Evolutionary conservation across 202 grass and related monocot genomes (phyloP), one percentile per base, ranked within the genome.

Genomic region (Saccharum hybrid): DNA sequence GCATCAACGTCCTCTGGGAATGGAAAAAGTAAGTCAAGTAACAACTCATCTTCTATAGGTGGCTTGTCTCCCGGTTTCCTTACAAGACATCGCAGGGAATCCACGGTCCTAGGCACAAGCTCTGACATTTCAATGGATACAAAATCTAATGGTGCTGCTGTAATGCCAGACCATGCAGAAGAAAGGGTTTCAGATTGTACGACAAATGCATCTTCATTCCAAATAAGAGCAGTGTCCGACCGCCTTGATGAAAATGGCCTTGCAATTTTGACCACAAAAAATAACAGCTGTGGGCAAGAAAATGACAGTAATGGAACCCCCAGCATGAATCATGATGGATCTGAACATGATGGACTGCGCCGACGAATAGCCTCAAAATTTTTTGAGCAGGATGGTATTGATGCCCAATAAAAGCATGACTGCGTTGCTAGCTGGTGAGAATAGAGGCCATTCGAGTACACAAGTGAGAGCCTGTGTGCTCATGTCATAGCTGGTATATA

Each of bases 301-400:
- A 89, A 70, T 84, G 72, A 19, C n/a, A 48, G 49, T 43, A 63
- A 83, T 75, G 75, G 71, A 66, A 56, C 15, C 38, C 45, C 63
- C 10, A 23, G 56, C 41, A 23, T 79, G 75, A 82, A 70, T 19
- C 21, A 11, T 61, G 57, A 26, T 26, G 26, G 71, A 61, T 80
- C 81, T 77, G 75, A 82, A 41, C 87, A 87, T 70, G 79, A 83
- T 40, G 70, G 89, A 68, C 37, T 89, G 65, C 63, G 80, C 1
- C 65, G 70, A 52, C 83, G 90, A 80, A 66, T 84, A 63, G 70
- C 43, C 48, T 83, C 86, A 0, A 88, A 83, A n/a, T 68, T 51
- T 52, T 79, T 80, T 76, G 71, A 83, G 65, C 81, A 76, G 45
- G 87, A 76, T 71, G 81, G 43, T 72, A 72, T 87, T 87, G 85